Evolutionary conservation across 179 eudicot species (phyloP), one percentile per base, ranked within the genome.

Genomic region (Beta macrorhiza): DNA sequence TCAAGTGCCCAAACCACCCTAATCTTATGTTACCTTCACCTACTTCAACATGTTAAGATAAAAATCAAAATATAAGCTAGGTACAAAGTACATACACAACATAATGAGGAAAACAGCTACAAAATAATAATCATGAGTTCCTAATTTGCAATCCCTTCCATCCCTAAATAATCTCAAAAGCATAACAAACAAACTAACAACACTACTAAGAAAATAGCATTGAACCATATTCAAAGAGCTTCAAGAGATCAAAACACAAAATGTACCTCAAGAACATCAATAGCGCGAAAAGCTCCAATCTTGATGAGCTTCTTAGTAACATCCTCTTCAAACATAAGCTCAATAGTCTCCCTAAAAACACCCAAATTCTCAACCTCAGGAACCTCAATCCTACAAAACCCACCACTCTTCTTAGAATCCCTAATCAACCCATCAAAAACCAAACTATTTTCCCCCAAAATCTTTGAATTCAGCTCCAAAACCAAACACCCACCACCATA

Each of bases 311-410:
- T 77, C 84, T 81, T 90, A 7, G 80, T 55, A 1, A 92, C 80
- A 82, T 90, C 93, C 53, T 89, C 93, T 72, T 87, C 98, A 85
- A 95, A 93, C 98, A 95, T 95, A 68, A 95, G 89, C 89, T 93
- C 98, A 84, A 93, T 86, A 2, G 98, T 90, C 53, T 92, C 91
- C 1, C 95, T 88, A 69, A 93, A 95, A 71, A 89, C 91, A 69
- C 83, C 89, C 89, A 95, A 82, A 80, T 95, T 91, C 74, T 90
- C 95, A 78, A 95, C 95, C 16, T 92, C 97, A 42, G 92, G 93
- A 69, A 95, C 95, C 83, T 95, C 98, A 79, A 95, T 93, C 92
- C 97, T 87, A 83, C 91, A 92, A 82, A 92, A 74, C 61, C 85
- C 73, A 10, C 81, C 81, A 20, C 63, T 79, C 79, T 77, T 85